A percentile compares a stretch with the other conserved stretches of the same genome.
Evolutionary conservation across 441 rosid species (phyloP).

Genomic region (Cnidoscolus chayamansa): DNA sequence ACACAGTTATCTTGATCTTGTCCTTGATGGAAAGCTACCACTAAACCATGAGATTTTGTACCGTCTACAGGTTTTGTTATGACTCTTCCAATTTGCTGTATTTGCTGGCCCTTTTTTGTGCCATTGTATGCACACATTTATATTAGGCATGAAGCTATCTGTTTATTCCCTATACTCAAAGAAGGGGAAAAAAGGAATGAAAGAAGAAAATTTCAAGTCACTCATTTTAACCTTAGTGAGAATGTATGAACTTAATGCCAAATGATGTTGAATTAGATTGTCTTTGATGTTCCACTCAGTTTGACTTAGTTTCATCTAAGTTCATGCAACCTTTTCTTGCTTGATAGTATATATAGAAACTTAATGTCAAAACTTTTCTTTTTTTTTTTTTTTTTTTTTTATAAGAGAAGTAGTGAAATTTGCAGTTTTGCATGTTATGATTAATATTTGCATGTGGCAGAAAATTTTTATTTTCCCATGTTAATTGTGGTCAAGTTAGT

Average conservation of each 20-base stretch:
- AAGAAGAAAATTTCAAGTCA: neutral
- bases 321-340: neutral
- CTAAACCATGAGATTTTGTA: conserved; percentile 58
- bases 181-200: neutral
- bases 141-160: neutral
- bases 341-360: too few species aligned
- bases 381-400: too few species aligned
- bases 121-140: neutral
- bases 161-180: neutral
- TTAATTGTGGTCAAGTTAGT: too few species aligned
- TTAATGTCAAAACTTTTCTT: too few species aligned
- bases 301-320: neutral
- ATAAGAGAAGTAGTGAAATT: too few species aligned
- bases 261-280: neutral
- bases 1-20: conserved; percentile 46
- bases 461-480: too few species aligned
- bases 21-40: conserved; percentile 53
- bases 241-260: neutral
- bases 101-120: neutral
- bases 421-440: too few species aligned
- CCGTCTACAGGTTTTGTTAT: conserved; percentile 46
- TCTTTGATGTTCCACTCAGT: neutral
- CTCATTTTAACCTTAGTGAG: neutral
- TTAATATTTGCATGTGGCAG: too few species aligned
- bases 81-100: neutral